phyloP scores from a whole-genome alignment of 441 rosid genomes.

The Euphorbia neoarborescens region DNA sequence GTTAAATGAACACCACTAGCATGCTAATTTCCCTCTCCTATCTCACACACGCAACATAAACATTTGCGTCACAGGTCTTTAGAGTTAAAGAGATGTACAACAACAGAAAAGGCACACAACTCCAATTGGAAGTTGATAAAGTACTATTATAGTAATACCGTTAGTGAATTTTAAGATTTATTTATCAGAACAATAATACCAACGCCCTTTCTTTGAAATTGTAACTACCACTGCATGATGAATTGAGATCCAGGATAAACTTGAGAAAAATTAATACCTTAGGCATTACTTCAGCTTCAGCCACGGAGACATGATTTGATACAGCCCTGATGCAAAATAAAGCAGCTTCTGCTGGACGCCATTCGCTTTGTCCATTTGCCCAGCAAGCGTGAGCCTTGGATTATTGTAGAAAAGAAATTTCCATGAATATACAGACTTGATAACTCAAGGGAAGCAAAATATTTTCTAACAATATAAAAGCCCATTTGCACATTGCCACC shows the following conservation, averaged over 20 bases:
- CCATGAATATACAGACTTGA: constrained; percentile 11
- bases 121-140: neutral
- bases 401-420: constrained; percentile 2
- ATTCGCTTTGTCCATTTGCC: constrained; percentile 58
- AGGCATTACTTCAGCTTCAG: constrained; percentile 89
- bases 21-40: neutral
- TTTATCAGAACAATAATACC: neutral
- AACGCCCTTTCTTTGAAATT: neutral
- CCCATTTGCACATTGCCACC: neutral
- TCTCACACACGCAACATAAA: constrained; percentile 1
- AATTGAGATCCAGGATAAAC: constrained; percentile 3
- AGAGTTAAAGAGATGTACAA: neutral
- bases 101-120: neutral
- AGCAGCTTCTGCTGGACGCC: constrained; percentile 98
- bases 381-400: constrained; percentile 48
- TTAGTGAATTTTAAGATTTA: neutral
- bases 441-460: neutral
- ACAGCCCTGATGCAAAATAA: constrained; percentile 90
- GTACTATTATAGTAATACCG: neutral
- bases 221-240: neutral
- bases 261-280: constrained; percentile 39
- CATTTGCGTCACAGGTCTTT: neutral
- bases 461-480: constrained; percentile 9
- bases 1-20: neutral
- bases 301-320: constrained; percentile 71